These are phyloP conservation scores for Wallacemonas sp. DNA, from an alignment of 208 protist genomes.

Conservation along the genomic window DNA sequence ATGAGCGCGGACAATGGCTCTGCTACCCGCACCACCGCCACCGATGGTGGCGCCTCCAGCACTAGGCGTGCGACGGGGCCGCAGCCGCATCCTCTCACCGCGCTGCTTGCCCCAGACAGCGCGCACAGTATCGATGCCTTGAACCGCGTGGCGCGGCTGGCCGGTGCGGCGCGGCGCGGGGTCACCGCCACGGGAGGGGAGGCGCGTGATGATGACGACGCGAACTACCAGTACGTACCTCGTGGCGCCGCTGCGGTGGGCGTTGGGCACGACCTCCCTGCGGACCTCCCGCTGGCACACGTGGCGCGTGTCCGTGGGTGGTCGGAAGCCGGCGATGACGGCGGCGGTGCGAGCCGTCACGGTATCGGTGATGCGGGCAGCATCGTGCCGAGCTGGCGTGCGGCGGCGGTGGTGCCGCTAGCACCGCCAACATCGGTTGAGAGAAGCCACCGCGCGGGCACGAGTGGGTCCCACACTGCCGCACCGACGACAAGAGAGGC, in stretches of 20 bases:
- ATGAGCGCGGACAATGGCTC: too few relatives aligned
- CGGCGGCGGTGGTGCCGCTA: not conserved
- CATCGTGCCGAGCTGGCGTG: constrained; percentile 17
- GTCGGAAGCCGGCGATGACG: not conserved
- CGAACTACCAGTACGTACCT: not conserved
- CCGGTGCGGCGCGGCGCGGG: not conserved
- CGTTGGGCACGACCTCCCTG: constrained; percentile 48
- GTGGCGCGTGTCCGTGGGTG: not conserved
- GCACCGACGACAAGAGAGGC: too few relatives aligned
- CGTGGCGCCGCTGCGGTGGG: constrained; percentile 16
- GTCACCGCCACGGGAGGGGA: too few relatives aligned
- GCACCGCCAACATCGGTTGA: not conserved
- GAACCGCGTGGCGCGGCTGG: constrained; percentile 12
- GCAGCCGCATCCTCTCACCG: not conserved
- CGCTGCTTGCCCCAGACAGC: not conserved
- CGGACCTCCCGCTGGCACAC: constrained; percentile 38
- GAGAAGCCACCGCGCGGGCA: too few relatives aligned
- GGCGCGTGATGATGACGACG: not conserved
- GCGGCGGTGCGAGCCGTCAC: not conserved
- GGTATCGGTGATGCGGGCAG: too few relatives aligned
- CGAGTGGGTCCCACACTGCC: too few relatives aligned
- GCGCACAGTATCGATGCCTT: not conserved
- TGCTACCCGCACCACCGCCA: too few relatives aligned
- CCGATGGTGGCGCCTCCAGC: too few relatives aligned
- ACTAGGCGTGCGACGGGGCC: too few relatives aligned